Conservation (phyloP, 164 flowering plant genomes). For the Aristolochia fimbriata region DNA sequence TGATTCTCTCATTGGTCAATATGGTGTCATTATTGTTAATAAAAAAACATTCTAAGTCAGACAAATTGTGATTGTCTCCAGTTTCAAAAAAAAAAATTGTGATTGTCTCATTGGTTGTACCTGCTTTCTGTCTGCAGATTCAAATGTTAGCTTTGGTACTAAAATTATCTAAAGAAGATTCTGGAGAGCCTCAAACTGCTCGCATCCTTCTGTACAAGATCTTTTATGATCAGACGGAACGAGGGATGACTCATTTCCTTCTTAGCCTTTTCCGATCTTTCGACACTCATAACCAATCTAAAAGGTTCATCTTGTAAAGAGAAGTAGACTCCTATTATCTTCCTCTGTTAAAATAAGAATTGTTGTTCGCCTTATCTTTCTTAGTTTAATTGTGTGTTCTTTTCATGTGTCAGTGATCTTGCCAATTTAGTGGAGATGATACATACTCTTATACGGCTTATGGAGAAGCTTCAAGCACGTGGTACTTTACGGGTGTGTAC, state of each 20-base stretch:
- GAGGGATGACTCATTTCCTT: constrained; percentile 87
- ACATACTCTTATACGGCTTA: constrained; percentile 47
- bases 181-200: constrained; percentile 77
- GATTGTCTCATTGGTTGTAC: not conserved
- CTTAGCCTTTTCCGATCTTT: constrained; percentile 59
- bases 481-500: constrained; percentile 74
- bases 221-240: constrained; percentile 94
- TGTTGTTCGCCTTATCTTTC: not conserved
- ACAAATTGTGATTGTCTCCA: too few relatives aligned
- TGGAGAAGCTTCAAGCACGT: constrained; percentile 83
- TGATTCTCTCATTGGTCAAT: too few relatives aligned
- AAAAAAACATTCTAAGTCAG: too few relatives aligned
- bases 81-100: too few relatives aligned
- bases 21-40: too few relatives aligned
- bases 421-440: constrained; percentile 83
- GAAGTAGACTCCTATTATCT: not conserved
- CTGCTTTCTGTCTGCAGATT: constrained; percentile 40
- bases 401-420: constrained; percentile 61
- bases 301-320: constrained; percentile 36
- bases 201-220: constrained; percentile 86
- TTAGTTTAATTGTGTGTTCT: not conserved
- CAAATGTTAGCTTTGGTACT: constrained; percentile 78
- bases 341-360: not conserved
- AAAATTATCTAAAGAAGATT: constrained; percentile 51
- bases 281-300: constrained; percentile 67